These are phyloP conservation scores for Phytophthora gonapodyides DNA, from an alignment of 352 stramenopile genomes.

Conservation along the genomic window DNA sequence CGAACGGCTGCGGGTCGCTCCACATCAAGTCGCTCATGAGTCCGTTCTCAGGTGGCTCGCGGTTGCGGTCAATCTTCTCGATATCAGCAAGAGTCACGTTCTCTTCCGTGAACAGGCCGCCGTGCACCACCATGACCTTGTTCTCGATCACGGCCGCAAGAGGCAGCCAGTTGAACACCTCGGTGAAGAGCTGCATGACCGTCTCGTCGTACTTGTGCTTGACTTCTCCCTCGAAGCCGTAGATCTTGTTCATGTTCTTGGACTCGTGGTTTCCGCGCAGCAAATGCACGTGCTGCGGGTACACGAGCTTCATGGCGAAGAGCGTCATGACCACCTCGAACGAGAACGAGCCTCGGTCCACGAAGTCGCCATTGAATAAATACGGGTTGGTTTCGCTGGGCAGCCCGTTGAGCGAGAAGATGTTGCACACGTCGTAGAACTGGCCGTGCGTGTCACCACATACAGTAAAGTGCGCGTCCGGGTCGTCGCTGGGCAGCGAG, in stretches of 20 bases:
- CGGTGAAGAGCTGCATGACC: conserved; percentile 99
- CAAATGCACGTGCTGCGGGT: conserved; percentile 94
- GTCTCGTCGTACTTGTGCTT: conserved; percentile 99
- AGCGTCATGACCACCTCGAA: conserved; percentile 98
- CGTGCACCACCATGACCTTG: conserved; percentile 97
- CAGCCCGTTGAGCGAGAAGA: conserved; percentile 98
- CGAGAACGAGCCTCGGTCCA: conserved; percentile 98
- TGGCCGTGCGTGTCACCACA: conserved; percentile 99
- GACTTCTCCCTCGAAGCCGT: conserved; percentile 99
- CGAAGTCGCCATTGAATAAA: conserved; percentile 99
- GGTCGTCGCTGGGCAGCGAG: conserved; percentile 44
- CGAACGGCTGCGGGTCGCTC: conserved; percentile 98
- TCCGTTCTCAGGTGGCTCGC: conserved; percentile 94
- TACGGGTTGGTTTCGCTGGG: conserved; percentile 96
- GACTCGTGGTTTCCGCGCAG: conserved; percentile 98
- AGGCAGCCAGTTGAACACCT: conserved; percentile 98
- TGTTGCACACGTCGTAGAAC: conserved; percentile 99
- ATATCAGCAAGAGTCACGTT: conserved; percentile 95
- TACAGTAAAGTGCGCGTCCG: conserved; percentile 91
- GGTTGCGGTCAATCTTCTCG: conserved; percentile 95
- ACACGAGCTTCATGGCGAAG: conserved; percentile 97
- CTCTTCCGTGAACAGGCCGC: conserved; percentile 95
- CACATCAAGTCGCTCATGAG: conserved; percentile 94
- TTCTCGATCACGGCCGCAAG: conserved; percentile 94
- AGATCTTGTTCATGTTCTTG: conserved; percentile 99